Percentiles rank a stretch among this genome's conserved stretches.
phyloP scores from a whole-genome alignment of 306 rosid genomes.

The Spatholobus suberectus region DNA sequence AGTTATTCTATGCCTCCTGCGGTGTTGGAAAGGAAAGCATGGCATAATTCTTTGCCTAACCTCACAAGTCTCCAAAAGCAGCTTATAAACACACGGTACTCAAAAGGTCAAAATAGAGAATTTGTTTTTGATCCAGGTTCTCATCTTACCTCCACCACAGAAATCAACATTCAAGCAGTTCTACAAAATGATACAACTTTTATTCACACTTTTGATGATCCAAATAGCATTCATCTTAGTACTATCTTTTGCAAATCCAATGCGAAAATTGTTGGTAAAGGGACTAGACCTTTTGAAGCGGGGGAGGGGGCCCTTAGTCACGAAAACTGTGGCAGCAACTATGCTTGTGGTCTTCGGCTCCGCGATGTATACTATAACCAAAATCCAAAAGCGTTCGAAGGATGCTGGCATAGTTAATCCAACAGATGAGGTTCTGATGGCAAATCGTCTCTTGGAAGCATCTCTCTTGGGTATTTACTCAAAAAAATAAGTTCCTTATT shows the following conservation, averaged over 20 bases:
- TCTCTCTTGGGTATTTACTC: slow-evolving; percentile 59
- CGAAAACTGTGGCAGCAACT: slow-evolving; percentile 67
- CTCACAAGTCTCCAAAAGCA: slow-evolving; percentile 25
- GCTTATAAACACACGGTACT: background rate
- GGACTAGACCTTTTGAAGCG: slow-evolving; percentile 61
- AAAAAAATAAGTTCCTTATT: background rate
- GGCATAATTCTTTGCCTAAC: slow-evolving; percentile 46
- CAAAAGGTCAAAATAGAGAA: background rate
- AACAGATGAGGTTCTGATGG: slow-evolving; percentile 67
- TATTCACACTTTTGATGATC: slow-evolving; percentile 46
- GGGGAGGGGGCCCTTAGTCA: slow-evolving; percentile 61
- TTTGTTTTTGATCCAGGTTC: background rate
- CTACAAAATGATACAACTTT: slow-evolving; percentile 56
- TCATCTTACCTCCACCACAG: slow-evolving; percentile 20
- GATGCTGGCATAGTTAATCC: slow-evolving; percentile 59
- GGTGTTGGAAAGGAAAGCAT: slow-evolving; percentile 33
- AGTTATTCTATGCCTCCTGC: slow-evolving; percentile 36
- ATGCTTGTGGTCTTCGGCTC: slow-evolving; percentile 57
- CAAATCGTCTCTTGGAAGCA: slow-evolving; percentile 58
- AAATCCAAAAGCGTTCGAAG: slow-evolving; percentile 47
- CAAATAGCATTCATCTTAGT: slow-evolving; percentile 55
- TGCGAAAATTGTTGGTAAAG: slow-evolving; percentile 50
- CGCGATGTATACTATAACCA: slow-evolving; percentile 42
- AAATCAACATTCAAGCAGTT: background rate
- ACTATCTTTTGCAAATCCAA: slow-evolving; percentile 61